Base-by-base conservation (phyloP, 2,329 filamentous ascomycete genomes). In the Stenocarpella maydis region DNA sequence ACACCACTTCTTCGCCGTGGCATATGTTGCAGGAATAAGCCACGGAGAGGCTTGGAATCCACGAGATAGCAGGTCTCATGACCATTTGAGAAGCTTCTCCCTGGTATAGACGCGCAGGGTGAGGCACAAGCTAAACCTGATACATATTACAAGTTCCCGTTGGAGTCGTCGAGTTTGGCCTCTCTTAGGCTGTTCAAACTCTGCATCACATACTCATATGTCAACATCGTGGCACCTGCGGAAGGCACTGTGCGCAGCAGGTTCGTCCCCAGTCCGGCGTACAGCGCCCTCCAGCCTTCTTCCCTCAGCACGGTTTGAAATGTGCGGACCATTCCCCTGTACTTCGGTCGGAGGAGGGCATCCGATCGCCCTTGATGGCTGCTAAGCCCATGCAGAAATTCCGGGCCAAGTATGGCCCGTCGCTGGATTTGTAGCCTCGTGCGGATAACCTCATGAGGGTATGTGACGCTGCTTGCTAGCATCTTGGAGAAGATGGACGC, bases 401-500 rank as follows among this genome's bases (percentile, higher is more conserved):
- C 84, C 43, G 84, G 82, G 5, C 86, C 85, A 1, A 86, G 85
- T 21, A 87, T 82, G 5, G 91, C 90, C 71, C 94, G 88, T 76
- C 96, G 91, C 79, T 99, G 96, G 1, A 96, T 99, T 80, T 99
- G 96, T 68, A 99, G 83, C 70, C 96, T 87, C 60, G 96, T 99
- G 53, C 96, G 90, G 63, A 99, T 90, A n/a, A 99, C 96, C 81
- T 99, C 96, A 78, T 99, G 96, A 0, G 96, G 96, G 78, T 99
- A 99, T n/a, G 96, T 99, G 12, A 95, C 93, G 58, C 93, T 96
- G 78, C 95, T 98, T 41, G 96, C 96, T 76, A 96, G 90, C 58
- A 98, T 89, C 82, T 99, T 99, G 82, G 94, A 97, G 60, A 98
- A 81, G 71, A 98, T 94, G 14, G 95, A 97, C 41, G 96, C 95